These are phyloP conservation scores for Endocarpon pusillum DNA, from an alignment of 495 filamentous ascomycete species.

Conservation along the genomic window DNA sequence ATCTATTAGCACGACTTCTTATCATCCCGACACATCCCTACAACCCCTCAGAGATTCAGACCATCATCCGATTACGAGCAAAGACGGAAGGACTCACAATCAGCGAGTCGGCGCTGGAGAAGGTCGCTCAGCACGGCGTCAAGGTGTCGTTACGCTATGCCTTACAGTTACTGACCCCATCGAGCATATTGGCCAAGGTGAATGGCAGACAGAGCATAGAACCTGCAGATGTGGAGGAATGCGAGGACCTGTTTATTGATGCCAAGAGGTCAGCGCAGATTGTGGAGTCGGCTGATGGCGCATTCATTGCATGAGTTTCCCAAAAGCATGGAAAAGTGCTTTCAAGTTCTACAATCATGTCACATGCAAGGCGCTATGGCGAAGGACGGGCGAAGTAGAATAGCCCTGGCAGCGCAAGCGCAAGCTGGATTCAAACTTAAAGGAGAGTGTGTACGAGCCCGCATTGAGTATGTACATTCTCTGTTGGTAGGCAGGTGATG, in stretches of 20 bases:
- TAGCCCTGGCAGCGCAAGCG: too few relatives aligned
- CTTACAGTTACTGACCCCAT: conserved; percentile 79
- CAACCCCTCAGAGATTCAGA: conserved; percentile 66
- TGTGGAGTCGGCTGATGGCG: conserved; percentile 44
- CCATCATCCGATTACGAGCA: conserved; percentile 68
- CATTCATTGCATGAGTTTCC: conserved; percentile 41
- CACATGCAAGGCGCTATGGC: too few relatives aligned
- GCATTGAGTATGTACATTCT: too few relatives aligned
- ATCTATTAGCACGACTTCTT: conserved; percentile 79
- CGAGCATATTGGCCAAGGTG: conserved; percentile 50
- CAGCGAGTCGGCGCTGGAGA: conserved; percentile 65
- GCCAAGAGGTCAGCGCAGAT: conserved; percentile 65
- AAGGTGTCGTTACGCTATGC: conserved; percentile 83
- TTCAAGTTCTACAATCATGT: too few relatives aligned
- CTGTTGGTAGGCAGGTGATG: too few relatives aligned
- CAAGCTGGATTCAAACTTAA: too few relatives aligned
- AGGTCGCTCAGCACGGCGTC: conserved; percentile 68
- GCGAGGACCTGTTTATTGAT: conserved; percentile 79
- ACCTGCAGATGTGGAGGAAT: conserved; percentile 70
- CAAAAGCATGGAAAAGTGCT: too few relatives aligned
- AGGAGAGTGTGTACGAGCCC: too few relatives aligned
- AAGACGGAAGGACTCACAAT: conserved; percentile 66
- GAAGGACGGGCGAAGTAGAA: too few relatives aligned
- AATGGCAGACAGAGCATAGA: conserved; percentile 63
- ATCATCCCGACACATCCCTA: conserved; percentile 91